Evolutionary conservation across 192 early-diverging fungal genomes (phyloP).

Genomic region (Linderina pennispora): DNA sequence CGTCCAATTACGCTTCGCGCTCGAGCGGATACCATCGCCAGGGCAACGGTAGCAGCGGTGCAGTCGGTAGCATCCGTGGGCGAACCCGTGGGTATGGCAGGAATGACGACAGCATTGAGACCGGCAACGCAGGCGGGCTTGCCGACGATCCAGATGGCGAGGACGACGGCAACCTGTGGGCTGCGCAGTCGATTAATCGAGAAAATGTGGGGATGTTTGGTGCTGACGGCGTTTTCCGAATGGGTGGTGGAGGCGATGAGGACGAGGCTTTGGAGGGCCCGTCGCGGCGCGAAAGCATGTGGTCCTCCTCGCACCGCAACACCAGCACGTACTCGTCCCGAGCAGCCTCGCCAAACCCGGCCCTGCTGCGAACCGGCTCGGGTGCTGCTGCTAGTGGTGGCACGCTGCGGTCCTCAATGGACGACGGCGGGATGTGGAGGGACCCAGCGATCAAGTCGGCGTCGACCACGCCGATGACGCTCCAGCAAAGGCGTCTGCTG

Average conservation of each 20-base stretch:
- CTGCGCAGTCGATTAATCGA: conserved; percentile 52
- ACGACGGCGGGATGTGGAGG: conserved; percentile 13
- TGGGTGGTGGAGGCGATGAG: conserved; percentile 42
- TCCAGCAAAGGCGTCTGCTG: conserved; percentile 10
- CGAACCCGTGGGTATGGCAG: no score
- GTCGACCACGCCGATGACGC: no score
- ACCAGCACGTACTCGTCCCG: conserved; percentile 4
- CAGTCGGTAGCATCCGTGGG: no score
- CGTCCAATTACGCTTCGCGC: conserved; percentile 15
- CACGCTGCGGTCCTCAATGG: neutral
- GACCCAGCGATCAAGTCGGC: conserved; percentile 7
- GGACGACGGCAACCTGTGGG: conserved; percentile 33
- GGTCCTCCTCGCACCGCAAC: neutral
- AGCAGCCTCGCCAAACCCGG: conserved; percentile 4
- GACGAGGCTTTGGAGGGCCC: conserved; percentile 24
- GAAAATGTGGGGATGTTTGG: conserved; percentile 61
- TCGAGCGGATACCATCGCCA: neutral
- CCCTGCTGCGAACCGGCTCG: neutral
- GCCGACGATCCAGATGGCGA: conserved; percentile 38
- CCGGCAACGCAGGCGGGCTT: conserved; percentile 4
- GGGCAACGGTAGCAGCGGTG: conserved; percentile 1
- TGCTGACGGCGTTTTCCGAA: conserved; percentile 61
- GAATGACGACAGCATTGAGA: neutral
- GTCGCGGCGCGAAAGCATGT: neutral
- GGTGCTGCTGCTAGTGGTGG: neutral